A percentile compares a stretch with the other conserved stretches of the same genome.
Conservation (phyloP, 768 basidiomycete genomes). For the Russula dissimulans region DNA sequence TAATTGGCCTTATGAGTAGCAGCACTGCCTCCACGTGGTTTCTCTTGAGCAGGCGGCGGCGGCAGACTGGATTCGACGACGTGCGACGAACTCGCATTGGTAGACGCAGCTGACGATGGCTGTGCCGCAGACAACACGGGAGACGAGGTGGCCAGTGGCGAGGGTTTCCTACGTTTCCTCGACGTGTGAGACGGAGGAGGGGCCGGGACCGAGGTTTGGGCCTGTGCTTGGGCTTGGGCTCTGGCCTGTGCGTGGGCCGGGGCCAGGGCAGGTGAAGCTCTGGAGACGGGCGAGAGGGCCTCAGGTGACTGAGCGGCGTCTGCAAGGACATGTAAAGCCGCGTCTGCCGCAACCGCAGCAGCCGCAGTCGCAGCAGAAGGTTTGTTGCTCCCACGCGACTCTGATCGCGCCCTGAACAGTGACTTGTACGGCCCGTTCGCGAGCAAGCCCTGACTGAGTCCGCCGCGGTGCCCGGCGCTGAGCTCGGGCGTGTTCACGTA, state of each 20-base stretch:
- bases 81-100: neutral
- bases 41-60: neutral
- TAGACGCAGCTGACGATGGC: neutral
- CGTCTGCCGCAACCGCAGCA: neutral
- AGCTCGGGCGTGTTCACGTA: slow-evolving; percentile 17
- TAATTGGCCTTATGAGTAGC: neutral
- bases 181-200: neutral
- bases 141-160: neutral
- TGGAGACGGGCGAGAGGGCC: slow-evolving; percentile 4
- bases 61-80: neutral
- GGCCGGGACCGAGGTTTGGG: neutral
- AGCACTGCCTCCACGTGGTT: neutral
- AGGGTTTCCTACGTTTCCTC: neutral
- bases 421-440: slow-evolving; percentile 15
- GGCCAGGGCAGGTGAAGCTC: neutral
- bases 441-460: slow-evolving; percentile 9
- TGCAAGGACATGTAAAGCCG: slow-evolving; percentile 10
- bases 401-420: slow-evolving; percentile 11
- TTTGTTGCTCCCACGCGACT: neutral
- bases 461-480: slow-evolving; percentile 9
- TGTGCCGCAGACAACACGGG: neutral
- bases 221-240: neutral
- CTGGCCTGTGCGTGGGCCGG: too few relatives aligned
- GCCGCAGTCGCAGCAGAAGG: neutral
- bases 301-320: slow-evolving; percentile 12